Evolutionary conservation across 257 asterid genomes (phyloP), one percentile per base, ranked within the genome.

Genomic region (Vinca minor): DNA sequence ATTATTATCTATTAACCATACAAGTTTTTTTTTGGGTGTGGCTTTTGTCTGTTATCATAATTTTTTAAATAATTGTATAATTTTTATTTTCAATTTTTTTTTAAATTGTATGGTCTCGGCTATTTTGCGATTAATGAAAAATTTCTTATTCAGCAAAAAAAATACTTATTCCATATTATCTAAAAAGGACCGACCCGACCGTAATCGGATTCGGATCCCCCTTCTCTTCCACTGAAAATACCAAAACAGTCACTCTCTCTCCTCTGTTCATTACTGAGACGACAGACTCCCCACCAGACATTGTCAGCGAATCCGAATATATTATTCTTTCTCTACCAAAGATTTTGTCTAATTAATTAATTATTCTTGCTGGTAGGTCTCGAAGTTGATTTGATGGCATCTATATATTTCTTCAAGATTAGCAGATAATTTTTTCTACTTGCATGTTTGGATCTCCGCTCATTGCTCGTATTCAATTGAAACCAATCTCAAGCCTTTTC

Each of bases 391-490:
- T 47, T 4, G 17, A 11, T 4, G 52, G 20, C 4, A 54, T 34
- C 7, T 34, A 34, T 34, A 34, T 34, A 34, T 34, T 34, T 34
- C 7, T 34, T 54, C 8, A 12, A 53, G 0, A 1, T 28, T 20
- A 46, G 39, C 20, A 4, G 32, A 4, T 3, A 35, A 1, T 3
- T 38, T 38, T 38, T 38, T 28, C 1, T 34, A n/a, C 38, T 15
- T 26, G 15, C 65, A 81, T 83, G 89, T 23, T 81, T 31, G 69
- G 63, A 44, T 68, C 74, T 36, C 44, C 39, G 25, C 34, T 66
- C 48, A 12, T 73, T 52, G n/a, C 41, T 56, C 46, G 63, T 39
- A 13, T 75, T 62, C 66, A 69, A 53, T 55, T 69, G 50, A 62
- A 76, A 29, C 38, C 70, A n/a, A 7, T 46, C 70, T 74, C 31